Evolutionary conservation across 2,329 filamentous ascomycete genomes (phyloP).

Genomic region (Sarocladium strictum): DNA sequence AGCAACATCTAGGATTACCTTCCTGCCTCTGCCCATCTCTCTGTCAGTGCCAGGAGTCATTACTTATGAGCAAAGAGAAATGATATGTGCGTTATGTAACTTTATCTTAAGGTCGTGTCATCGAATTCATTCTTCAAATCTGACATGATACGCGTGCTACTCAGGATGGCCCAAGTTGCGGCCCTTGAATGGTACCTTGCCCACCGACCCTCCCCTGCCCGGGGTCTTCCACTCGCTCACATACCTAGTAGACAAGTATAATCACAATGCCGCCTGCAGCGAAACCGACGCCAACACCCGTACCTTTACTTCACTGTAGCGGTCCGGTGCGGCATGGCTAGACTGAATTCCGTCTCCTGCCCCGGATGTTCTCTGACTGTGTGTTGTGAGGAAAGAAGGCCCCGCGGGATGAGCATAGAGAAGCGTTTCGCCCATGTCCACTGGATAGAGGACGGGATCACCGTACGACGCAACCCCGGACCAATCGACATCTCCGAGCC

Average conservation of each 20-base stretch:
- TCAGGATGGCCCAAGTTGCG: too few relatives aligned
- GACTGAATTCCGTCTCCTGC: not conserved
- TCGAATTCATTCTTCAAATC: not conserved
- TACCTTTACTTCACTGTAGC: not conserved
- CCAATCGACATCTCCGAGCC: not conserved
- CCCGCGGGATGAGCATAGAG: not conserved
- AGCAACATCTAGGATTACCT: too few relatives aligned
- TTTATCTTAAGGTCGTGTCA: not conserved
- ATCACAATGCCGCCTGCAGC: not conserved
- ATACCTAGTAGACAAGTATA: not conserved
- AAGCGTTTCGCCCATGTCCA: not conserved
- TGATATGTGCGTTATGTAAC: not conserved
- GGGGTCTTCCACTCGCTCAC: not conserved
- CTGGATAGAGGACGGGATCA: not conserved
- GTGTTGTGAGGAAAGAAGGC: not conserved
- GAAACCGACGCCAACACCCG: not conserved
- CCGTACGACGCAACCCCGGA: not conserved
- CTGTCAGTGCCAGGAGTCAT: not conserved
- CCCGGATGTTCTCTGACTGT: not conserved
- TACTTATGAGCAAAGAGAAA: not conserved
- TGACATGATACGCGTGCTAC: not conserved
- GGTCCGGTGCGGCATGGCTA: not conserved
- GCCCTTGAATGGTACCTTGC: too few relatives aligned
- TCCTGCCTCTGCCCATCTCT: not conserved
- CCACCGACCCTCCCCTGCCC: not conserved